These are phyloP conservation scores for Penicillium crystallinum DNA, from an alignment of 495 filamentous ascomycete species.

Conservation along the genomic window DNA sequence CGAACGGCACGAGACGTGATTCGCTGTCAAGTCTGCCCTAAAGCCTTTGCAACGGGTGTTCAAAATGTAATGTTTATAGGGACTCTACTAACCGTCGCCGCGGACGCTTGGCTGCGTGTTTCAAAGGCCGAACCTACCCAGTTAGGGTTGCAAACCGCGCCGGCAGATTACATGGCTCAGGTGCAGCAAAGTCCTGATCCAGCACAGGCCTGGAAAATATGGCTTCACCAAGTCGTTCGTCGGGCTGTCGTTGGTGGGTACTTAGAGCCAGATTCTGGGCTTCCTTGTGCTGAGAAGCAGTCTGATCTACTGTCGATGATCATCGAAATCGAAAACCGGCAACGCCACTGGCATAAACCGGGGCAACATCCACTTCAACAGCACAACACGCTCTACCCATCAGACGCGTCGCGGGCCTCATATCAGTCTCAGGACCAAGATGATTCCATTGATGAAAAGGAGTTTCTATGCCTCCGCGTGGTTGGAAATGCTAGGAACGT, in stretches of 20 bases:
- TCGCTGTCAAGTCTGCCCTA: conserved; percentile 53
- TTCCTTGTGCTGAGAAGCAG: conserved; percentile 20
- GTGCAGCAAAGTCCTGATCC: conserved; percentile 24
- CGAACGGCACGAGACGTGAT: conserved; percentile 53
- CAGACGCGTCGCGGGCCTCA: neutral
- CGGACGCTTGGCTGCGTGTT: conserved; percentile 50
- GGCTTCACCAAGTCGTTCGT: conserved; percentile 38
- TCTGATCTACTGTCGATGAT: conserved; percentile 35
- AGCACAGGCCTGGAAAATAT: conserved; percentile 31
- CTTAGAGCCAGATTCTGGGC: conserved; percentile 16
- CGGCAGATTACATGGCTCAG: conserved; percentile 26
- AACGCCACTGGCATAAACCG: conserved; percentile 38
- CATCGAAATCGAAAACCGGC: conserved; percentile 38
- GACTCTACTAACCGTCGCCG: conserved; percentile 57
- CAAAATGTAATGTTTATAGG: conserved; percentile 66
- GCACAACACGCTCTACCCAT: conserved; percentile 1
- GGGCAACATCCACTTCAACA: conserved; percentile 19
- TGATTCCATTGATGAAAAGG: conserved; percentile 27
- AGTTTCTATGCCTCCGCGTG: conserved; percentile 36
- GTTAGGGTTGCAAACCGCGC: conserved; percentile 33
- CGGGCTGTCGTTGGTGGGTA: conserved; percentile 33
- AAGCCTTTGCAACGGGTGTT: conserved; percentile 39
- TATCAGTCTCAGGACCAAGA: conserved; percentile 2
- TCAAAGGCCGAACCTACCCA: conserved; percentile 31
- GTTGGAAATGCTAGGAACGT: conserved; percentile 35